Percentiles rank a stretch among this genome's conserved stretches.
Conservation (phyloP, 805 yeast genomes). For the Ogataea ganodermae region DNA sequence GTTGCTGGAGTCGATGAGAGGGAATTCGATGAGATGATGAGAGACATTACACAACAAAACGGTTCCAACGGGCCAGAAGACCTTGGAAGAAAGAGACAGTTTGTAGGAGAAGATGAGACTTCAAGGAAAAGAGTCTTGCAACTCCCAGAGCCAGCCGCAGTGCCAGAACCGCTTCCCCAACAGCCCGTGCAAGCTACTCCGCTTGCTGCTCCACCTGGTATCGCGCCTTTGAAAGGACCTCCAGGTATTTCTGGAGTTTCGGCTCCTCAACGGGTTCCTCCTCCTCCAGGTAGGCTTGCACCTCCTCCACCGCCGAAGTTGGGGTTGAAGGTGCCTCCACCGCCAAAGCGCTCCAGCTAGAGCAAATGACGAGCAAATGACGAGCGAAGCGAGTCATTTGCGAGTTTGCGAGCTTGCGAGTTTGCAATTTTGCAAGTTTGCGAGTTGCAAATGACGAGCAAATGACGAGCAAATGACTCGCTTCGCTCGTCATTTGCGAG, state of each 20-base stretch:
- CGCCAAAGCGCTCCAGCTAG: conserved; percentile 12
- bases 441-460: no score
- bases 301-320: conserved; percentile 16
- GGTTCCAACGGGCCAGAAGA: neutral
- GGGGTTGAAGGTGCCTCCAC: conserved; percentile 9
- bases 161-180: neutral
- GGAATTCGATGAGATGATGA: conserved; percentile 54
- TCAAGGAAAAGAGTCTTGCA: neutral
- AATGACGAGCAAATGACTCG: no score
- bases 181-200: conserved; percentile 7
- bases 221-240: conserved; percentile 29
- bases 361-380: neutral
- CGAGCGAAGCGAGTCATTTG: neutral
- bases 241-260: conserved; percentile 21
- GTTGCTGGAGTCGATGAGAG: conserved; percentile 40
- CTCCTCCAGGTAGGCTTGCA: conserved; percentile 18
- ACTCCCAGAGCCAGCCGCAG: conserved; percentile 8
- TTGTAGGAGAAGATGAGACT: no score
- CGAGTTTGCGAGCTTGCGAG: neutral
- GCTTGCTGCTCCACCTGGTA: conserved; percentile 1
- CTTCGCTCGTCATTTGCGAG: no score
- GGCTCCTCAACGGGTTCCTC: conserved; percentile 27
- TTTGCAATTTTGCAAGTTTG: neutral
- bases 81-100: neutral
- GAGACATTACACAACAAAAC: conserved; percentile 49